Percentiles rank a stretch among this genome's conserved stretches.
These are phyloP conservation scores for Sesbania bispinosa DNA, from an alignment of 306 rosid genomes.

Conservation along the genomic window DNA sequence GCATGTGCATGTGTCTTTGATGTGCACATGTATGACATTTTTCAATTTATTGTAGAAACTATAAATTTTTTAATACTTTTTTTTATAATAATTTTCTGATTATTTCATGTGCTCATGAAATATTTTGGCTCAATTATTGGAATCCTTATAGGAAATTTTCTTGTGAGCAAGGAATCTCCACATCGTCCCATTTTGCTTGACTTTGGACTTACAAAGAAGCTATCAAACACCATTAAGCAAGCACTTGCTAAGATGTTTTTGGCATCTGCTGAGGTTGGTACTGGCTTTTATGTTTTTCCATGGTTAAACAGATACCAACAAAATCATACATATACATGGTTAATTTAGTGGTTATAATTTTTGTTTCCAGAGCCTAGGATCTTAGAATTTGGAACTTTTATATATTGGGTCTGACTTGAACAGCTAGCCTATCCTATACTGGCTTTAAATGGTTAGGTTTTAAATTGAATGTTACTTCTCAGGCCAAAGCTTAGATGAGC, in stretches of 20 bases:
- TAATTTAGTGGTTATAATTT: not conserved
- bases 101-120: slow-evolving; percentile 13
- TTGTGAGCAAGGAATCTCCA: slow-evolving; percentile 96
- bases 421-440: not conserved
- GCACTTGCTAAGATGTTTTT: slow-evolving; percentile 98
- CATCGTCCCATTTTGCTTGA: slow-evolving; percentile 89
- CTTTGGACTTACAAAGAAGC: slow-evolving; percentile 91
- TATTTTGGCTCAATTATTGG: slow-evolving; percentile 20
- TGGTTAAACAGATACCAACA: not conserved
- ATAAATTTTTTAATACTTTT: too few relatives aligned
- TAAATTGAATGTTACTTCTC: slow-evolving; percentile 10
- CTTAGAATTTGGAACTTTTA: slow-evolving; percentile 1
- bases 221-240: slow-evolving; percentile 68
- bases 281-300: slow-evolving; percentile 13
- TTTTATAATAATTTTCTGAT: not conserved
- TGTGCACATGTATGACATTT: not conserved
- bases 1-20: not conserved
- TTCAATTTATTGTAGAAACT: slow-evolving; percentile 8
- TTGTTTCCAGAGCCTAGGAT: slow-evolving; percentile 3
- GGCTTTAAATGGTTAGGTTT: not conserved
- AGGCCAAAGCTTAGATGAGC: not conserved
- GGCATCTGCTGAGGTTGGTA: slow-evolving; percentile 93
- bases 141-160: slow-evolving; percentile 76
- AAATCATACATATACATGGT: slow-evolving; percentile 10
- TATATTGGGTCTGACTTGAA: slow-evolving; percentile 3